A percentile compares a stretch with the other conserved stretches of the same genome.
These are phyloP conservation scores for Lagenidium sp. DNA, from an alignment of 352 stramenopile species.

Conservation along the genomic window DNA sequence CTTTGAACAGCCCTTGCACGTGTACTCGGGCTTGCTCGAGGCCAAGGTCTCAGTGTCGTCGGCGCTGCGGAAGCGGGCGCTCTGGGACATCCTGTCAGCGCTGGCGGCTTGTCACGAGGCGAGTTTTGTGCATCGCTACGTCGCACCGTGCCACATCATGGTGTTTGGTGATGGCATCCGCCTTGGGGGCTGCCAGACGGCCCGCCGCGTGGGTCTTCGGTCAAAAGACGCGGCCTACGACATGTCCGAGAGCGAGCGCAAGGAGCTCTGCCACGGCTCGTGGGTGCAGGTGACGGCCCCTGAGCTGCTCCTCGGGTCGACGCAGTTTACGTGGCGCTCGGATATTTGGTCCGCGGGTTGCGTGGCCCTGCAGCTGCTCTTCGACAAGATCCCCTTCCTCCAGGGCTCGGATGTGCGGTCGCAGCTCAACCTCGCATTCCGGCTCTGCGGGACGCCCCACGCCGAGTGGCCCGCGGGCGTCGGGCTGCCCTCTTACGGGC, in stretches of 20 bases:
- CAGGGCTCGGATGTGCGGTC: conserved; percentile 46
- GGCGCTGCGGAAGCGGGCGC: conserved; percentile 44
- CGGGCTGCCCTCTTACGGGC: conserved; percentile 44
- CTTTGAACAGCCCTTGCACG: conserved; percentile 73
- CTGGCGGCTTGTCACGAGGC: conserved; percentile 57
- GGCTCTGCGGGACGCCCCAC: conserved; percentile 58
- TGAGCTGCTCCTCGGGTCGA: conserved; percentile 65
- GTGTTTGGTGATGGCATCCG: conserved; percentile 58
- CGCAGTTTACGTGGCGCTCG: conserved; percentile 52
- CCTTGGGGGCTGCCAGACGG: conserved; percentile 59
- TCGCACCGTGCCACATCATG: conserved; percentile 64
- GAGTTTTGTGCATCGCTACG: conserved; percentile 68
- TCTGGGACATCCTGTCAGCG: conserved; percentile 62
- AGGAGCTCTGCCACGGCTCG: conserved; percentile 57
- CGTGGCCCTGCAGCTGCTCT: conserved; percentile 51
- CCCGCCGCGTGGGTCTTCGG: conserved; percentile 22
- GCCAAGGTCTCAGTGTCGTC: conserved; percentile 32
- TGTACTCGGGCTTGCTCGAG: conserved; percentile 69
- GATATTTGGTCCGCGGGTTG: conserved; percentile 75
- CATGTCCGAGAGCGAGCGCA: conserved; percentile 71
- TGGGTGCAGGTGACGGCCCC: conserved; percentile 58
- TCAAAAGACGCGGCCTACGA: conserved; percentile 24
- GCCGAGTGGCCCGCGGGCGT: conserved; percentile 36
- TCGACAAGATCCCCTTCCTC: conserved; percentile 55
- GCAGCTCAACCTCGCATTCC: conserved; percentile 76